A percentile compares a stretch with the other conserved stretches of the same genome.
Conservation (phyloP, 164 flowering plant genomes). For the Vitis cinerea region DNA sequence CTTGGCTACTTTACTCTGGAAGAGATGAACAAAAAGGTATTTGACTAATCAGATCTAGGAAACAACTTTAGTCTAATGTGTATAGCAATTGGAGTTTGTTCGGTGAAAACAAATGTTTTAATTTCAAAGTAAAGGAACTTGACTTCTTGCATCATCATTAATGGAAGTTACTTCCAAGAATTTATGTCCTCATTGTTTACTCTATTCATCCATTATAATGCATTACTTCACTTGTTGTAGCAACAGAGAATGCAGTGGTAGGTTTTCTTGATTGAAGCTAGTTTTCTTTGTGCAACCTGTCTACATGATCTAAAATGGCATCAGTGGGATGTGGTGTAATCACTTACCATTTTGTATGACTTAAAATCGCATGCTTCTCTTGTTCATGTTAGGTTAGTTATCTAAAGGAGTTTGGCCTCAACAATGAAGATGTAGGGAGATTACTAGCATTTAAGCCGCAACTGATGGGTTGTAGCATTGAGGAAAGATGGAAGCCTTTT, state of each 20-base stretch:
- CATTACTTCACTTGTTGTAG: neutral
- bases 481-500: slow-evolving; percentile 89
- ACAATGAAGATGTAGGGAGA: slow-evolving; percentile 61
- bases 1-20: slow-evolving; percentile 71
- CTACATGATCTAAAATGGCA: too few species aligned
- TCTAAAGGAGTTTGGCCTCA: slow-evolving; percentile 82
- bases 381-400: slow-evolving; percentile 58
- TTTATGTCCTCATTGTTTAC: too few species aligned
- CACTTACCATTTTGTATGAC: neutral
- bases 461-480: slow-evolving; percentile 85
- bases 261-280: too few species aligned
- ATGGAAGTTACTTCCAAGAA: too few species aligned
- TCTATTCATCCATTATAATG: neutral
- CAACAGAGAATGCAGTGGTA: neutral
- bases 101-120: neutral
- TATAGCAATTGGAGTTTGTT: neutral
- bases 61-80: neutral
- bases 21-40: slow-evolving; percentile 89
- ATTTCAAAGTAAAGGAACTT: neutral
- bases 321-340: neutral
- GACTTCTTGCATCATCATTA: neutral
- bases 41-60: neutral
- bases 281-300: too few species aligned
- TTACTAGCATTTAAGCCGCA: slow-evolving; percentile 85
- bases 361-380: slow-evolving; percentile 1